These are phyloP conservation scores for Sarocladium kiliense DNA, from an alignment of 2,329 filamentous ascomycete species.

Conservation along the genomic window DNA sequence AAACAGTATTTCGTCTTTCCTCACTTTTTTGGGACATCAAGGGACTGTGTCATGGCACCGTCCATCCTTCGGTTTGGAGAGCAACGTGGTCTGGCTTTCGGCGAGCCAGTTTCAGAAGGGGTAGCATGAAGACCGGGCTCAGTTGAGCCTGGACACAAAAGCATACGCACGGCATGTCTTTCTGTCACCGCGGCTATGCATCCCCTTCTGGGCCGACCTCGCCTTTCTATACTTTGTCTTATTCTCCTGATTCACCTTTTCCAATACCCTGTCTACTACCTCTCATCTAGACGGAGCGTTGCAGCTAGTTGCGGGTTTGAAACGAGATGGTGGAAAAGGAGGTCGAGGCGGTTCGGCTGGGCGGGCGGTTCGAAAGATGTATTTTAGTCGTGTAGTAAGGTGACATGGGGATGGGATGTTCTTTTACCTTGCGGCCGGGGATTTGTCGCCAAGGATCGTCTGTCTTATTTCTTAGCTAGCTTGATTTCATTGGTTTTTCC, in stretches of 20 bases:
- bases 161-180: neutral
- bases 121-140: neutral
- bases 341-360: neutral
- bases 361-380: conserved; percentile 1
- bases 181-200: neutral
- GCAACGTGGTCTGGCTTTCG: conserved; percentile 7
- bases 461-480: conserved; percentile 33
- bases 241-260: neutral
- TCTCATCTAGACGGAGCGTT: conserved; percentile 5
- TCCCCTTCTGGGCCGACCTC: neutral
- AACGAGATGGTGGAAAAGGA: neutral
- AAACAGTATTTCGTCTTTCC: neutral
- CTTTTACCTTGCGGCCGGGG: conserved; percentile 4
- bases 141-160: neutral
- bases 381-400: conserved; percentile 8
- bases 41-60: neutral
- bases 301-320: neutral
- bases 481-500: conserved; percentile 30
- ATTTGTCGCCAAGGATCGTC: conserved; percentile 22
- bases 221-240: conserved; percentile 4
- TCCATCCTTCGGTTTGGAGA: conserved; percentile 7
- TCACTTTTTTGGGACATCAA: conserved; percentile 1
- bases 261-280: neutral
- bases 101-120: neutral
- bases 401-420: conserved; percentile 1